Percentiles rank a stretch among this genome's conserved stretches.
phyloP scores from a whole-genome alignment of 768 basidiomycete species.

The Rhizopogon vesiculosus region DNA sequence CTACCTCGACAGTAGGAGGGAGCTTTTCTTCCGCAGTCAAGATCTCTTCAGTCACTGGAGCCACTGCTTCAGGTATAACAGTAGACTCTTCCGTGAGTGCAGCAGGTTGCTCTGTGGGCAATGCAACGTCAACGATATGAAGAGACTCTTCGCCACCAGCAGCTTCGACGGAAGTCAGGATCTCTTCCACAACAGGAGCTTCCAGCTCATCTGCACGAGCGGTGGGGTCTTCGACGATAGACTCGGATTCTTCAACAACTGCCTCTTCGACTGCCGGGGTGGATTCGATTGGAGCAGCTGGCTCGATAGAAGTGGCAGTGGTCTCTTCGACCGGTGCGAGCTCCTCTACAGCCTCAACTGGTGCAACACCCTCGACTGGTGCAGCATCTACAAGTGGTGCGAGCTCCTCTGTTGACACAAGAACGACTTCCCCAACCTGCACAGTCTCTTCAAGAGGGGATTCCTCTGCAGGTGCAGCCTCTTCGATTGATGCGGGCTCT shows the following conservation, averaged over 20 bases:
- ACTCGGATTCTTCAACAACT: background rate
- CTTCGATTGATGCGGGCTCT: background rate
- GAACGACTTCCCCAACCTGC: no score
- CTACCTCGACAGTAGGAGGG: background rate
- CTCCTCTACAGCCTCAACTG: background rate
- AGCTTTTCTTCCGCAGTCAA: background rate
- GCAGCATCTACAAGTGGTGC: background rate
- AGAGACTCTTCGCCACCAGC: background rate
- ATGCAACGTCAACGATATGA: no score
- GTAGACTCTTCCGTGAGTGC: no score
- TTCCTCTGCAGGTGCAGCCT: background rate
- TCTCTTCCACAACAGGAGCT: background rate
- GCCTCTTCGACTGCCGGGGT: background rate
- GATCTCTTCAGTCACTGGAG: no score
- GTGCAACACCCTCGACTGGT: background rate
- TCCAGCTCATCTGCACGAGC: background rate
- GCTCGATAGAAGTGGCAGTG: background rate
- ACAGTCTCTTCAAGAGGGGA: no score
- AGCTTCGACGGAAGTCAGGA: background rate
- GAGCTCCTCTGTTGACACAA: no score
- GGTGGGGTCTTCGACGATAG: background rate
- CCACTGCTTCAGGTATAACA: no score
- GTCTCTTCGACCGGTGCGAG: background rate
- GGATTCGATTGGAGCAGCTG: background rate
- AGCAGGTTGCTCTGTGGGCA: no score